phyloP scores from a whole-genome alignment of 2,329 filamentous ascomycete species.

The Eutypa lata region DNA sequence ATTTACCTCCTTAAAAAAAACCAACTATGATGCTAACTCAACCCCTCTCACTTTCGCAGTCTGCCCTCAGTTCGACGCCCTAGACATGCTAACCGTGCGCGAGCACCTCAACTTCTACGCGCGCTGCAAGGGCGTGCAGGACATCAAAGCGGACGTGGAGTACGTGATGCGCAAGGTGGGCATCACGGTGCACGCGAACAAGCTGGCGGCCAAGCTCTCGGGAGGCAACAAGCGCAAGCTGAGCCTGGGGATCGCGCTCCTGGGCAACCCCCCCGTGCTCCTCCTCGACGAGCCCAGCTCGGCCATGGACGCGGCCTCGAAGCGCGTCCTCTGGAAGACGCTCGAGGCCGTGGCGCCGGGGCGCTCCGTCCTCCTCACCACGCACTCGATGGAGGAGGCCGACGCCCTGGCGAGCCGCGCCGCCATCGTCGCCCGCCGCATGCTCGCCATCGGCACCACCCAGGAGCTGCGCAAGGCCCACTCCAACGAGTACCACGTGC shows the following conservation, averaged over 20 bases:
- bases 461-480: constrained; percentile 21
- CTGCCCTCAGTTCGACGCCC: constrained; percentile 70
- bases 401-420: constrained; percentile 69
- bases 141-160: constrained; percentile 61
- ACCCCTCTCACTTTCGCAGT: too few relatives aligned
- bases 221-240: constrained; percentile 78
- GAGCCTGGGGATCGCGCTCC: constrained; percentile 69
- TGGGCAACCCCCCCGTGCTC: constrained; percentile 70
- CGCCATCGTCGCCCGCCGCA: constrained; percentile 46
- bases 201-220: constrained; percentile 65
- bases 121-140: constrained; percentile 61
- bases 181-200: constrained; percentile 55
- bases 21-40: background rate
- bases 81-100: constrained; percentile 70
- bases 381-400: constrained; percentile 79
- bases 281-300: constrained; percentile 77
- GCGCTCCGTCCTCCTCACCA: constrained; percentile 68
- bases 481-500: constrained; percentile 25
- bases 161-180: constrained; percentile 66
- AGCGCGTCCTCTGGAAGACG: constrained; percentile 76
- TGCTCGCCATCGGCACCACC: constrained; percentile 23
- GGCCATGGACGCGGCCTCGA: constrained; percentile 66
- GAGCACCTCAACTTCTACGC: constrained; percentile 75
- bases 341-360: constrained; percentile 63
- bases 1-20: background rate